Percentiles rank a stretch among this genome's conserved stretches.
phyloP scores from a whole-genome alignment of 345 rosid species.

The Moricandia moricandioides region DNA sequence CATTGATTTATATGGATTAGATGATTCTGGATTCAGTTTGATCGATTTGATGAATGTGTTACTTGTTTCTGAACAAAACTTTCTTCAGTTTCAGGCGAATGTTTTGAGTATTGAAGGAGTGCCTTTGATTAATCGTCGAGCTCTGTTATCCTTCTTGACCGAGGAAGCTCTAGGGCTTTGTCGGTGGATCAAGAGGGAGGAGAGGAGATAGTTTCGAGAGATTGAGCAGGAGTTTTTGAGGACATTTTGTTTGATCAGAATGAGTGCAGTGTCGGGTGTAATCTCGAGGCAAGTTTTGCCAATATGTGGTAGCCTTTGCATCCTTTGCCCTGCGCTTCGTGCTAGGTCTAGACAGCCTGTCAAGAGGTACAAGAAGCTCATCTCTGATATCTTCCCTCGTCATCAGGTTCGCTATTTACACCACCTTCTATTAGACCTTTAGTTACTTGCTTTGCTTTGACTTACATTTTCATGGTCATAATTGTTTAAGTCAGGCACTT shows the following conservation, averaged over 20 bases:
- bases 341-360: conserved; percentile 98
- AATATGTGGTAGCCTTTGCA: conserved; percentile 87
- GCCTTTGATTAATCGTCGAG: conserved; percentile 23
- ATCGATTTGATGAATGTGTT: not conserved
- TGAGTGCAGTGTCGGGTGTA: conserved; percentile 77
- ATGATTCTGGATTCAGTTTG: not conserved
- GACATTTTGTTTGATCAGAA: too few relatives aligned
- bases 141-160: conserved; percentile 47
- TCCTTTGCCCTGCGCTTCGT: conserved; percentile 83
- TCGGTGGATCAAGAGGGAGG: not conserved
- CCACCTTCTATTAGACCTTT: not conserved
- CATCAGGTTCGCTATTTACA: conserved; percentile 50
- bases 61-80: not conserved
- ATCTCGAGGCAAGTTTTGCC: conserved; percentile 93
- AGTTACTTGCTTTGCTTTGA: not conserved
- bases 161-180: not conserved
- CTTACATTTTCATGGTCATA: not conserved
- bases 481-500: not conserved
- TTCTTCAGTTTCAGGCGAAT: not conserved
- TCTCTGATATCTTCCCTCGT: conserved; percentile 79
- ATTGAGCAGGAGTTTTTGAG: not conserved
- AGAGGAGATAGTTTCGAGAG: not conserved
- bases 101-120: not conserved
- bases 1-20: not conserved
- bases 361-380: conserved; percentile 98